phyloP scores from a whole-genome alignment of 2,329 filamentous ascomycete species.

The Thelonectria discophora region DNA sequence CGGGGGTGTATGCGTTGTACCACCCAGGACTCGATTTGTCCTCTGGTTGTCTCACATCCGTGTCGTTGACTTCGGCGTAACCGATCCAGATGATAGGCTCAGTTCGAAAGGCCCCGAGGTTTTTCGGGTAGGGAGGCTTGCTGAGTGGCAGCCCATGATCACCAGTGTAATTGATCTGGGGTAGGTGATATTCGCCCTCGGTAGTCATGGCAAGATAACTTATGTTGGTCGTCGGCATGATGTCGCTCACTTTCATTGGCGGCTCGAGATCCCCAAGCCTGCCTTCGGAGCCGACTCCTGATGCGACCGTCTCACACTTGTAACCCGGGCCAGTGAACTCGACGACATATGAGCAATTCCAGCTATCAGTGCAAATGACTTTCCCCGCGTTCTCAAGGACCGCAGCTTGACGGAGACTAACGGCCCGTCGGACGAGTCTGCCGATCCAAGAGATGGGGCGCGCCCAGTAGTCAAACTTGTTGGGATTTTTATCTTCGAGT shows the following conservation, averaged over 20 bases:
- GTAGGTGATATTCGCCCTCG: slow-evolving; percentile 33
- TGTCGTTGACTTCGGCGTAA: slow-evolving; percentile 29
- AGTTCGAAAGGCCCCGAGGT: slow-evolving; percentile 35
- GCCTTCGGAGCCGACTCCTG: slow-evolving; percentile 15
- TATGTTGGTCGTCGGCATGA: slow-evolving; percentile 29
- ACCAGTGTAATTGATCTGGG: slow-evolving; percentile 19
- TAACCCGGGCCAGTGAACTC: slow-evolving; percentile 37
- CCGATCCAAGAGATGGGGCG: slow-evolving; percentile 14
- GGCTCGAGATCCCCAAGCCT: slow-evolving; percentile 28
- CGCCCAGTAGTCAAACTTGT: slow-evolving; percentile 30
- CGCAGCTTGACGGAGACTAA: slow-evolving; percentile 24
- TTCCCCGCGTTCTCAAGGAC: slow-evolving; percentile 18
- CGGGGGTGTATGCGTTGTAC: background rate
- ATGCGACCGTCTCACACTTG: slow-evolving; percentile 29
- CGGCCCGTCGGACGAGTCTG: slow-evolving; percentile 21
- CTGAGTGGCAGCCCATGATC: slow-evolving; percentile 21
- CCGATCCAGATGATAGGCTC: slow-evolving; percentile 40
- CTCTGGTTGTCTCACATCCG: background rate
- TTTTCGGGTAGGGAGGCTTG: slow-evolving; percentile 32
- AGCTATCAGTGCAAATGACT: slow-evolving; percentile 32
- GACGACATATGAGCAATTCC: slow-evolving; percentile 37
- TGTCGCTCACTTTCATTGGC: slow-evolving; percentile 25
- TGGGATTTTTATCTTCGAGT: background rate
- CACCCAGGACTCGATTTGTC: background rate
- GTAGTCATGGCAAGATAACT: slow-evolving; percentile 30